phyloP scores from a whole-genome alignment of 2,329 filamentous ascomycete species.

The Phyllosticta capitalensis region DNA sequence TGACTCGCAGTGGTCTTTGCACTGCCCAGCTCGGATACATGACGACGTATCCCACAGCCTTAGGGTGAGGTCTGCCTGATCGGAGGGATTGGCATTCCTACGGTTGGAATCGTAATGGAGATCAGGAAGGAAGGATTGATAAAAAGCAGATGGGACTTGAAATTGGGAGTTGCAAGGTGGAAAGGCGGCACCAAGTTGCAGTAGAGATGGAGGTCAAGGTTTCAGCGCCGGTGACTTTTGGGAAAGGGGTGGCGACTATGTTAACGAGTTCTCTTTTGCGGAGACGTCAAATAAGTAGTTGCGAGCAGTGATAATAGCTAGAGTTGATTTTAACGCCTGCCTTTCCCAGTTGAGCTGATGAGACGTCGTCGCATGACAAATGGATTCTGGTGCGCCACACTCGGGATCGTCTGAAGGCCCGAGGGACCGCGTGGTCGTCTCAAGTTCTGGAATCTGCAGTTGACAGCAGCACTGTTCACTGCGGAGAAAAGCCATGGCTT shows the following conservation, averaged over 20 bases:
- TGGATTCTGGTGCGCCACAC: background rate
- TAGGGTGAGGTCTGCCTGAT: background rate
- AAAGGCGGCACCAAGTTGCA: background rate
- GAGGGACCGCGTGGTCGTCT: background rate
- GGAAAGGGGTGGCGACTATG: background rate
- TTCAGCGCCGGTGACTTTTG: background rate
- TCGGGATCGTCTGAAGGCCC: background rate
- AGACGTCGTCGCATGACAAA: background rate
- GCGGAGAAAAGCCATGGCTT: background rate
- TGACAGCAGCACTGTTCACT: too few relatives aligned
- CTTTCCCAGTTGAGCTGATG: background rate
- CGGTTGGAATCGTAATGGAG: background rate
- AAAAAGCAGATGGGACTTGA: background rate
- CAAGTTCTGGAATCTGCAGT: background rate
- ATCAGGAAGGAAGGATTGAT: background rate
- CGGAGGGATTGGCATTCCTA: background rate
- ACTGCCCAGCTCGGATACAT: background rate
- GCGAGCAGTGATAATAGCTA: slow-evolving; percentile 9
- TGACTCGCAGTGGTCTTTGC: background rate
- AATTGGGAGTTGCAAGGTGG: background rate
- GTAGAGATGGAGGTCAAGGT: background rate
- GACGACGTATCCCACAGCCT: background rate
- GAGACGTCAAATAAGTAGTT: slow-evolving; percentile 9
- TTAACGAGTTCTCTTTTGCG: slow-evolving; percentile 8
- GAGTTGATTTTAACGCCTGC: background rate